phyloP scores from a whole-genome alignment of 345 rosid species.

The Syzygium grande region DNA sequence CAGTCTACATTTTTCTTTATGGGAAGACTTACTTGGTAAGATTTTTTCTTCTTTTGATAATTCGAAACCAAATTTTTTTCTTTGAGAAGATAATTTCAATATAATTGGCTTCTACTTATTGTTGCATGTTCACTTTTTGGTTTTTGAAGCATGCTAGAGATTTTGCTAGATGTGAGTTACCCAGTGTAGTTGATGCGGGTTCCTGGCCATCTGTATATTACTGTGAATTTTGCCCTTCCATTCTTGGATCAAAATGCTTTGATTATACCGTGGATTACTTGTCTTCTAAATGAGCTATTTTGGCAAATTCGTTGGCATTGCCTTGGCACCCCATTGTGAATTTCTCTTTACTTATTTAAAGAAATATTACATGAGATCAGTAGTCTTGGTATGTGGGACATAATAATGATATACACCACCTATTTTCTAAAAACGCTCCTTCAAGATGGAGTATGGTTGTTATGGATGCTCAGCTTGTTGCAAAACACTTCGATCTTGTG shows the following conservation, averaged over 20 bases:
- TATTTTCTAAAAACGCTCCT: neutral
- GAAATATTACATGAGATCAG: neutral
- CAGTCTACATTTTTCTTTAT: constrained; percentile 76
- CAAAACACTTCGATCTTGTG: neutral
- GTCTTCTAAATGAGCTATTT: neutral
- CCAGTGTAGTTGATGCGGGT: neutral
- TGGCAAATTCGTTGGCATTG: neutral
- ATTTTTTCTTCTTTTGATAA: neutral
- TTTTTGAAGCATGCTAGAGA: neutral
- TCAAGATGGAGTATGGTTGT: neutral
- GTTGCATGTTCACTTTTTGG: neutral
- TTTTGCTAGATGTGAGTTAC: neutral
- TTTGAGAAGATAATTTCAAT: neutral
- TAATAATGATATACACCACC: neutral
- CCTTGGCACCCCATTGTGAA: neutral
- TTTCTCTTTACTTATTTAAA: neutral
- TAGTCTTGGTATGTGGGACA: neutral
- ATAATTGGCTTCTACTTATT: neutral
- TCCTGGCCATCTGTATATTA: neutral
- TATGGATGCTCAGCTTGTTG: neutral
- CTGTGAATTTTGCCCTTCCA: neutral
- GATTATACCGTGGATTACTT: neutral
- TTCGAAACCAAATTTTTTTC: neutral
- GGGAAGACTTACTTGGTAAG: constrained; percentile 95
- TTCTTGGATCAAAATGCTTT: neutral